Percentiles rank a stretch among this genome's conserved stretches.
Evolutionary conservation across 176 grass and related monocot genomes (phyloP).

Genomic region (Elymus sibiricus): DNA sequence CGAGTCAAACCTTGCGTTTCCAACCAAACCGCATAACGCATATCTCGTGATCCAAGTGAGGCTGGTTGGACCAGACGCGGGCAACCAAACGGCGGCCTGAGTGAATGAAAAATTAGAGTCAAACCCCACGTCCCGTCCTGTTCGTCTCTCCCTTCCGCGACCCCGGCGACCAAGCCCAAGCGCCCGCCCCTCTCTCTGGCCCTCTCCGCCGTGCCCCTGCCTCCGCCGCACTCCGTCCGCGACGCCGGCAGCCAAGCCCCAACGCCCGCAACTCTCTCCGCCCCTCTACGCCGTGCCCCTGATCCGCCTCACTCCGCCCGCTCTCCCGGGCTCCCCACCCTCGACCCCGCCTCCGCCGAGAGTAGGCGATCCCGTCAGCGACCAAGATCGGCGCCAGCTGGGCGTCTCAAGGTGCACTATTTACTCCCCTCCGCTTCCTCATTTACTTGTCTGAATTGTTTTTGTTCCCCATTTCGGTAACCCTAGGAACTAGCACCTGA

Average conservation of each 20-base stretch:
- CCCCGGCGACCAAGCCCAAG: no score
- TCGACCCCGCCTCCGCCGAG: no score
- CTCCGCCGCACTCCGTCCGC: not conserved
- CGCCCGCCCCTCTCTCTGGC: no score
- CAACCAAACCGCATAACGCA: no score
- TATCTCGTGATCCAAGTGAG: no score
- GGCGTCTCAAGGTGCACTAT: not conserved
- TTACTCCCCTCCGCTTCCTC: not conserved
- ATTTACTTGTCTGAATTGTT: not conserved
- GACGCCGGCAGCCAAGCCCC: not conserved
- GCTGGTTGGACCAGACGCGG: no score
- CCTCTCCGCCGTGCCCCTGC: not conserved
- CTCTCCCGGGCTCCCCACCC: no score
- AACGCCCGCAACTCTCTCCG: no score
- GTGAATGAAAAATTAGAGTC: no score
- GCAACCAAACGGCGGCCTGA: no score
- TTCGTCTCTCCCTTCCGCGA: not conserved
- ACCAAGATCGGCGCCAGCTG: not conserved
- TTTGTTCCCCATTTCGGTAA: not conserved
- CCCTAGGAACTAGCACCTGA: not conserved
- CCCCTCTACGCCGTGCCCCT: not conserved
- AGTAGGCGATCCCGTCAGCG: not conserved
- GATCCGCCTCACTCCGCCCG: not conserved
- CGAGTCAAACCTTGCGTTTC: no score
- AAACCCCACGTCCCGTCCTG: no score